Evolutionary conservation across 1,284 basidiomycete genomes (phyloP), one percentile per base, ranked within the genome.

Genomic region (Heimioporus punctisporus): DNA sequence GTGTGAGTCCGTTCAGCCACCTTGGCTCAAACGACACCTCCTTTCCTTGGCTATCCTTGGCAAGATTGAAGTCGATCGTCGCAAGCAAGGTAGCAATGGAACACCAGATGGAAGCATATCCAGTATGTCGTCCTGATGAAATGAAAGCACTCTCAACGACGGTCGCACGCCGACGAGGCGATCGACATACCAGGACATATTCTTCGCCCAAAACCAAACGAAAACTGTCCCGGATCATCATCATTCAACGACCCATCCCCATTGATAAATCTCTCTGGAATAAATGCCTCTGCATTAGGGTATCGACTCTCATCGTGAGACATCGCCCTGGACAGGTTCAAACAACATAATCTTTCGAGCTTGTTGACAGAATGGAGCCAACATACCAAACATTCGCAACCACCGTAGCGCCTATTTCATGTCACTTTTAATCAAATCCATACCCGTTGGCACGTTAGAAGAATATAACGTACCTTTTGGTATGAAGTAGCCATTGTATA

Each of bases 131-230:
- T 14, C 37, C 37, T 39, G 30, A 31, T 31, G 15, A 31, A n/a
- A n/a, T n/a, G n/a, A n/a, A n/a, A n/a, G n/a, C n/a, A n/a, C n/a
- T n/a, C n/a, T n/a, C n/a, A n/a, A n/a, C n/a, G n/a, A n/a, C n/a
- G n/a, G n/a, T n/a, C n/a, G n/a, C n/a, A n/a, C n/a, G n/a, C n/a
- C n/a, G n/a, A n/a, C n/a, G n/a, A n/a, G n/a, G n/a, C n/a, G n/a
- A n/a, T n/a, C n/a, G n/a, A 40, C 46, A 11, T 37, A 64, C 60
- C 58, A 4, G 46, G 31, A 21, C 57, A 62, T 31, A 55, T 46
- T 28, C 64, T 19, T 4, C 64, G 51, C 15, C 65, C 65, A 28
- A 68, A 62, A 2, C 64, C 56, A 37, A 66, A 68, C 11, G 30
- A 6, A 12, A 56, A 66, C 9, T 55, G 50, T 17, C 39, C 26